phyloP scores from a whole-genome alignment of 1,284 basidiomycete genomes.

The Cerrena zonata region DNA sequence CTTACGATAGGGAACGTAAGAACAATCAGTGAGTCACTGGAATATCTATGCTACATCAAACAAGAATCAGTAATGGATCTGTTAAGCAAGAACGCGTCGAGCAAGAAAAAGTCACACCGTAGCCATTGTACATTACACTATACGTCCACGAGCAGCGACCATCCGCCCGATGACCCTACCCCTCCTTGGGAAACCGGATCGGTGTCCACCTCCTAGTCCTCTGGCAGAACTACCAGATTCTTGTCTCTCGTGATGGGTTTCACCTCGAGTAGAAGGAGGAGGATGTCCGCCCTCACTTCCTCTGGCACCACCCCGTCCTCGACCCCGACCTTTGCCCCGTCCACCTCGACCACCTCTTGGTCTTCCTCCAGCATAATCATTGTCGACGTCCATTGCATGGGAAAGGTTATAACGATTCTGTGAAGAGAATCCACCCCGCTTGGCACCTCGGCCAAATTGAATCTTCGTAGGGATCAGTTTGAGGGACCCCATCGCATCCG shows the following conservation, averaged over 20 bases:
- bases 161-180: not conserved
- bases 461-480: slow-evolving; percentile 62
- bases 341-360: not conserved
- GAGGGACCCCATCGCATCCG: slow-evolving; percentile 51
- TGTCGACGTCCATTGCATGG: not conserved
- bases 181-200: not conserved
- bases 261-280: not conserved
- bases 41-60: too few species aligned
- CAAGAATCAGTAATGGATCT: too few species aligned
- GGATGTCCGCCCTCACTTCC: not conserved
- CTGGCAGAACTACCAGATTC: not conserved
- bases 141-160: not conserved
- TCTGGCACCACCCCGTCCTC: not conserved
- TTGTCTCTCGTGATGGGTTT: not conserved
- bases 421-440: slow-evolving; percentile 5
- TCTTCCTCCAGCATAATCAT: not conserved
- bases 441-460: slow-evolving; percentile 62
- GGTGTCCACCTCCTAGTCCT: not conserved
- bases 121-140: too few species aligned
- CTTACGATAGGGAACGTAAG: too few species aligned
- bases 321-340: not conserved
- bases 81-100: too few species aligned
- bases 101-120: too few species aligned
- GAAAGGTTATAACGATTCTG: too few species aligned
- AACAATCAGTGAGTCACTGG: too few species aligned